A percentile compares a stretch with the other conserved stretches of the same genome.
Conservation (phyloP, 2,329 filamentous ascomycete species). For the Tolypocladium tundrense region DNA sequence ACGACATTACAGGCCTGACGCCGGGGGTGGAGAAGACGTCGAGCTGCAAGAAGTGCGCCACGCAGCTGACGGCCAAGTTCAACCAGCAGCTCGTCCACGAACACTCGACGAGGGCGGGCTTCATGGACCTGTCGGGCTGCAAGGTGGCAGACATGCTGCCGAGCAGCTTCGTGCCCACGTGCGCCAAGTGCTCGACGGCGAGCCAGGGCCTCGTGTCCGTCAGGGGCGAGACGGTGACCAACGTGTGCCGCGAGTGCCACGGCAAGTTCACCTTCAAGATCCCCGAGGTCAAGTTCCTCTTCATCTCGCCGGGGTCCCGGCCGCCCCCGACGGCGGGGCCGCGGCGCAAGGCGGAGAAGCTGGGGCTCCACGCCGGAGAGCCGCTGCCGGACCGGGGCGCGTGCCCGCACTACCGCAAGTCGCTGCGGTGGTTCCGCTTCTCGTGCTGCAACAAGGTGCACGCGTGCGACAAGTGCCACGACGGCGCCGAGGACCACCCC, state of each 20-base stretch:
- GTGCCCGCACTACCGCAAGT: slow-evolving; percentile 48
- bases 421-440: slow-evolving; percentile 56
- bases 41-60: slow-evolving; percentile 51
- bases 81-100: slow-evolving; percentile 62
- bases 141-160: slow-evolving; percentile 67
- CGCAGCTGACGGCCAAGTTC: slow-evolving; percentile 42
- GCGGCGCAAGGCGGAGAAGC: slow-evolving; percentile 38
- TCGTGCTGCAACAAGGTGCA: slow-evolving; percentile 50
- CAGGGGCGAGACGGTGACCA: slow-evolving; percentile 60
- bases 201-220: slow-evolving; percentile 62
- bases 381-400: slow-evolving; percentile 42
- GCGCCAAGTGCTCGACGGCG: slow-evolving; percentile 61
- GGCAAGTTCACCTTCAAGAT: slow-evolving; percentile 70
- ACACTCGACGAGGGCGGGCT: slow-evolving; percentile 65
- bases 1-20: slow-evolving; percentile 58
- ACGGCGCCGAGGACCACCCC: slow-evolving; percentile 57
- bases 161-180: slow-evolving; percentile 71
- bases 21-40: slow-evolving; percentile 39
- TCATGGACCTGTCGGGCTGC: slow-evolving; percentile 67
- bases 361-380: slow-evolving; percentile 47
- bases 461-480: slow-evolving; percentile 65
- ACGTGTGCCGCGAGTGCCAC: slow-evolving; percentile 72
- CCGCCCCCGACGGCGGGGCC: slow-evolving; percentile 28
- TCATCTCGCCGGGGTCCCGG: slow-evolving; percentile 49
- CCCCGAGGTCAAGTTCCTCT: slow-evolving; percentile 67